Evolutionary conservation across 106 monocot genomes (phyloP), one percentile per base, ranked within the genome.

Genomic region (Gastrodia elata): DNA sequence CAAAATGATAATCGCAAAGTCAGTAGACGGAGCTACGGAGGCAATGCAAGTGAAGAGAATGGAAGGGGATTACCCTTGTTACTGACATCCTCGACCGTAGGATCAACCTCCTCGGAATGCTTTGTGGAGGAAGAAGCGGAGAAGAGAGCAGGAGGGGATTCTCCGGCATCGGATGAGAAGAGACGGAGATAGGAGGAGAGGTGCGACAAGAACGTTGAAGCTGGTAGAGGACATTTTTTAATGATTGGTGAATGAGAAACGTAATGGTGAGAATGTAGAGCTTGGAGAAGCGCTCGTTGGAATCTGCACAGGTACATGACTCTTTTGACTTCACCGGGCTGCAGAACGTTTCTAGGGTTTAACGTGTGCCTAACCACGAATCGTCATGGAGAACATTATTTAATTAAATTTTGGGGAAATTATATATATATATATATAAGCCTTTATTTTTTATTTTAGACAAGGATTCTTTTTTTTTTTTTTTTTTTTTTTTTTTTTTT

Each of bases 11-110:
- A 15, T 3, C 8, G 2, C 39, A 13, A 1, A 25, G 43, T 2
- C 3, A 11, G 28, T 13, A 36, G 5, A 20, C 58, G 37, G 6
- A 27, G 1, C 5, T n/a, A 67, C 43, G 2, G 13, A 6, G 32
- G 36, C 32, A 8, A 14, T n/a, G n/a, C n/a, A n/a, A n/a, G n/a
- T n/a, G n/a, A n/a, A n/a, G n/a, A n/a, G n/a, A n/a, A n/a, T n/a
- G n/a, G 36, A 8, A 6, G 14, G 6, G 1, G 28, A 27, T 35
- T 75, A 81, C 80, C 80, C 39, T 56, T 33, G 70, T 87, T 82
- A 70, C 76, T 73, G 44, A 87, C 77, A 64, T 84, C 81, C 9
- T 76, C 55, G 22, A 74, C 5, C 4, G 68, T 56, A 10, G 73
- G 39, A 38, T 64, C 67, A 33, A 75, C 43, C 15, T 74, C 42